Percentiles rank a stretch among this genome's conserved stretches.
These are phyloP conservation scores for Chaetomium fimeti DNA, from an alignment of 495 filamentous ascomycete genomes.

Conservation along the genomic window DNA sequence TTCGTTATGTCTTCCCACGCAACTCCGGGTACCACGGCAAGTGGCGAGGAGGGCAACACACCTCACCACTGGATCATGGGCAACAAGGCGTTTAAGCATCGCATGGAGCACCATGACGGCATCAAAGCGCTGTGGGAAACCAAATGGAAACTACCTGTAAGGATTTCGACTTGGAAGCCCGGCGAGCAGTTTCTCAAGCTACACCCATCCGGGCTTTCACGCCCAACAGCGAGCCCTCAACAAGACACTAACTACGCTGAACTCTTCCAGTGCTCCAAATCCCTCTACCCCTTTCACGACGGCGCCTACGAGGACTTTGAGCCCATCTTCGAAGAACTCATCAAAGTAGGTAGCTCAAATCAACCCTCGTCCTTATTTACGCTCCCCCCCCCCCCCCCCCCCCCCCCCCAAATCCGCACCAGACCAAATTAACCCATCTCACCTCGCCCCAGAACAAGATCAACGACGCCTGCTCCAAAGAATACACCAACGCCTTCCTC, in stretches of 20 bases:
- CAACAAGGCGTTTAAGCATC: conserved; percentile 41
- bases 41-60: neutral
- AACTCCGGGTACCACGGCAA: neutral
- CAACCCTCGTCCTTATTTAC: neutral
- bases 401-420: neutral
- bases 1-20: conserved; percentile 33
- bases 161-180: conserved; percentile 4
- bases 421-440: neutral
- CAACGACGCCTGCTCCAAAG: conserved; percentile 62
- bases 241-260: neutral
- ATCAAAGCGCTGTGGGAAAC: conserved; percentile 76
- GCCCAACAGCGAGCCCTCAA: neutral
- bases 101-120: conserved; percentile 64
- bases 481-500: conserved; percentile 64
- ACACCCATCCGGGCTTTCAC: neutral
- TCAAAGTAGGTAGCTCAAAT: conserved; percentile 47
- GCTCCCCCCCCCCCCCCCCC: neutral
- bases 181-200: neutral
- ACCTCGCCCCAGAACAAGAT: conserved; percentile 45
- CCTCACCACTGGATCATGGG: conserved; percentile 40
- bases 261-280: conserved; percentile 51
- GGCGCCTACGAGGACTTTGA: conserved; percentile 67
- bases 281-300: conserved; percentile 79
- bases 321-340: conserved; percentile 65
- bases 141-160: conserved; percentile 71